phyloP scores from a whole-genome alignment of 2,329 filamentous ascomycete genomes.

The Trichoderma sp. region DNA sequence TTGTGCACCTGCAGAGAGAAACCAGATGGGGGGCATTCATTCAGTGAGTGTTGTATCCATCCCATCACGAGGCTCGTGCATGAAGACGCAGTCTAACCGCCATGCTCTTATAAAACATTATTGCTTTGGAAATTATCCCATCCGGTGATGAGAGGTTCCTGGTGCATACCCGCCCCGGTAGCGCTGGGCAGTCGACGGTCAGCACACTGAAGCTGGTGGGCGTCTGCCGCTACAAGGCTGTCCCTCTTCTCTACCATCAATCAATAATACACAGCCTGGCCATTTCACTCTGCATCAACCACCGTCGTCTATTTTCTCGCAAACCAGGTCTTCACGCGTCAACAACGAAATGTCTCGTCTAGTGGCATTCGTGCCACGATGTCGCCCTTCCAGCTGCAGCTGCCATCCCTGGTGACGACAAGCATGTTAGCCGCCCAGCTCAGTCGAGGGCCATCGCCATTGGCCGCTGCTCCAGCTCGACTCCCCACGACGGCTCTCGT shows the following conservation, averaged over 20 bases:
- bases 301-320: not conserved
- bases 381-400: constrained; percentile 10
- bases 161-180: constrained; percentile 11
- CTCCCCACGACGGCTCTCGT: constrained; percentile 28
- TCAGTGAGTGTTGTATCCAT: not conserved
- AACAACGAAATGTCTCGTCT: not conserved
- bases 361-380: not conserved
- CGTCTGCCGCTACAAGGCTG: not conserved
- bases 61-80: not conserved
- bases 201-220: constrained; percentile 3
- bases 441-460: constrained; percentile 28
- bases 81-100: not conserved
- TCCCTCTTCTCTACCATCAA: not conserved
- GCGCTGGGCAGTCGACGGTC: not conserved
- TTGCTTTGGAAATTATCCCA: not conserved
- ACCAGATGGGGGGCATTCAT: not conserved
- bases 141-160: constrained; percentile 1
- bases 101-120: not conserved
- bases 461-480: constrained; percentile 31
- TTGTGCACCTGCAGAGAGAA: too few relatives aligned
- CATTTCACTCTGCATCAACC: constrained; percentile 10
- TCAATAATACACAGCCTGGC: not conserved
- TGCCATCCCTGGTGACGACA: constrained; percentile 12
- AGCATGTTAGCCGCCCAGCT: constrained; percentile 28
- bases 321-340: constrained; percentile 1